Evolutionary conservation across 257 asterid genomes (phyloP).

Genomic region (Voacanga thouarsii): DNA sequence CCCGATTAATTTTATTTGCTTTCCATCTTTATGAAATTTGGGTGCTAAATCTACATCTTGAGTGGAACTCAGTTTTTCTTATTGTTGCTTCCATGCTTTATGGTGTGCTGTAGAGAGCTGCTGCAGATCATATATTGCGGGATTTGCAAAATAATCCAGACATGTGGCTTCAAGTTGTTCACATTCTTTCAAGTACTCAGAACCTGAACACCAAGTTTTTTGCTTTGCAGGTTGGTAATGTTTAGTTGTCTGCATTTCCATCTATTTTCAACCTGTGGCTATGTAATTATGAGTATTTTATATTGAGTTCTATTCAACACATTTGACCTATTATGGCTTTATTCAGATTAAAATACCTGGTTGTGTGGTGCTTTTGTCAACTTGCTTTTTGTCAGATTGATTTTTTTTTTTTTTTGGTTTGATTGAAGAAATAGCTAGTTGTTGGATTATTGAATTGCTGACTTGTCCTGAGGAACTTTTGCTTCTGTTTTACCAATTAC

Average conservation of each 20-base stretch:
- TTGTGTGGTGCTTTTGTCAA: background rate
- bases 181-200: constrained; percentile 76
- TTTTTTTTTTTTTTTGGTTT: background rate
- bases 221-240: constrained; percentile 77
- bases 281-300: background rate
- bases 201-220: constrained; percentile 84
- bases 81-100: constrained; percentile 8
- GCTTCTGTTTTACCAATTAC: background rate
- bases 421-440: background rate
- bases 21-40: background rate
- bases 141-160: constrained; percentile 92
- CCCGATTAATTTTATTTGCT: background rate
- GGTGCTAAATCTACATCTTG: background rate
- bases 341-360: background rate
- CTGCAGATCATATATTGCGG: constrained; percentile 89
- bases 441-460: background rate
- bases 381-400: background rate
- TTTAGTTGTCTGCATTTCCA: background rate
- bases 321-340: background rate
- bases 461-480: background rate
- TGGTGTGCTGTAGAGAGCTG: constrained; percentile 59
- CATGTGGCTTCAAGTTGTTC: constrained; percentile 99
- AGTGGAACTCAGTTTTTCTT: background rate
- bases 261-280: background rate
- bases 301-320: background rate